Evolutionary conservation across 163 green algal species (phyloP).

Genomic region (Prototheca cutis): DNA sequence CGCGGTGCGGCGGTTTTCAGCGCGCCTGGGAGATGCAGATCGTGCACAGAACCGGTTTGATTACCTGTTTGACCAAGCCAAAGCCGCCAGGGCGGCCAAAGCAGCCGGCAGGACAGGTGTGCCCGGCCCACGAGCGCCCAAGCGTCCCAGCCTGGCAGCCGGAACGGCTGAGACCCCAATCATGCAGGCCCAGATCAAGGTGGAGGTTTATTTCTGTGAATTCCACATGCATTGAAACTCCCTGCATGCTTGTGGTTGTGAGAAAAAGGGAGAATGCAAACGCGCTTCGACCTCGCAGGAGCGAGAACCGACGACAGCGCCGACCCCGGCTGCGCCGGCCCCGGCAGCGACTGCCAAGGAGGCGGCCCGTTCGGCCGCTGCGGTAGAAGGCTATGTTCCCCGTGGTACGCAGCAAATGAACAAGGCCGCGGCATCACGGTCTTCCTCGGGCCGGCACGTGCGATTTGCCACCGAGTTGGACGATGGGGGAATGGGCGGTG

Average conservation of each 20-base stretch:
- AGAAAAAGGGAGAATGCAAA: not conserved
- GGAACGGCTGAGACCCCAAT: slow-evolving; percentile 30
- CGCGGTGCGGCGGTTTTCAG: slow-evolving; percentile 12
- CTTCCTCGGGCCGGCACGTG: not conserved
- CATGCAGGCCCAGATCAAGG: slow-evolving; percentile 29
- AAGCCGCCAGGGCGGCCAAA: not conserved
- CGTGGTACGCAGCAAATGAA: not conserved
- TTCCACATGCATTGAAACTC: not conserved
- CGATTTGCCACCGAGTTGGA: not conserved
- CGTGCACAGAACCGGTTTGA: slow-evolving; percentile 23
- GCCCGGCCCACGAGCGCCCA: not conserved
- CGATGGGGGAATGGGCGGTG: not conserved
- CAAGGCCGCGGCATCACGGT: too few relatives aligned
- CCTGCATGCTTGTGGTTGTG: not conserved
- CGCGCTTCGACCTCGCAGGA: slow-evolving; percentile 12
- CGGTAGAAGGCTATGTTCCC: slow-evolving; percentile 40
- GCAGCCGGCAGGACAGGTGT: not conserved
- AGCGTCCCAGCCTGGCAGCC: slow-evolving; percentile 17
- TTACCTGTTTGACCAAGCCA: slow-evolving; percentile 4
- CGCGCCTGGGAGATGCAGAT: slow-evolving; percentile 26
- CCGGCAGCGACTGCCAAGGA: not conserved
- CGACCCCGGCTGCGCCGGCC: not conserved
- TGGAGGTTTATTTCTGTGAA: not conserved
- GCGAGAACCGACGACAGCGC: slow-evolving; percentile 18
- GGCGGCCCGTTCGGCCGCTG: slow-evolving; percentile 3